phyloP scores from a whole-genome alignment of 495 filamentous ascomycete species.

The Evernia prunastri region DNA sequence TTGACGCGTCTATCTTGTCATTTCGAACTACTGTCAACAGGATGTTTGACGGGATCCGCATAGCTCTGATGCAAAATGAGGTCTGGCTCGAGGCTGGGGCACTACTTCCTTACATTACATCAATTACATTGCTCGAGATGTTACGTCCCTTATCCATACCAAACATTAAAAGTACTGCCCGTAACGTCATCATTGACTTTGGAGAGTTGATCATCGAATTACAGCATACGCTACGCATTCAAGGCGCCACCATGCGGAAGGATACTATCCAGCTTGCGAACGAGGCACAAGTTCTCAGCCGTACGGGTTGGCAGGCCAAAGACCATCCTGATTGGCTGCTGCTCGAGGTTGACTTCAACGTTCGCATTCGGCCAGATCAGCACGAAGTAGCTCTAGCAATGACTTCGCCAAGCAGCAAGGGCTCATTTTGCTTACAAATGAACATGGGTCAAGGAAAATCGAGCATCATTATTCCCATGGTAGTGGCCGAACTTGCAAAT shows the following conservation, averaged over 20 bases:
- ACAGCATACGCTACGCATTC: constrained; percentile 18
- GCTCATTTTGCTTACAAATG: constrained; percentile 57
- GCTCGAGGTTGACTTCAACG: constrained; percentile 56
- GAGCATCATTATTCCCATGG: constrained; percentile 61
- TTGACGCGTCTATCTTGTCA: constrained; percentile 20
- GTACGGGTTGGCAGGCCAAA: constrained; percentile 46
- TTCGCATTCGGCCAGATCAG: constrained; percentile 59
- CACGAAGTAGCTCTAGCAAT: constrained; percentile 51
- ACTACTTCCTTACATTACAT: constrained; percentile 49
- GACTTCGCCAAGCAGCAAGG: constrained; percentile 39
- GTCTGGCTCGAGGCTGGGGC: constrained; percentile 43
- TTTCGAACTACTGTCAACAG: constrained; percentile 18
- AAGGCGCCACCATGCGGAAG: constrained; percentile 22
- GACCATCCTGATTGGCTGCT: constrained; percentile 52
- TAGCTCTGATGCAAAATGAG: constrained; percentile 30
- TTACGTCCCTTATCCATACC: constrained; percentile 30
- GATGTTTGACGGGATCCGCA: constrained; percentile 24
- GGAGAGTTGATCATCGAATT: constrained; percentile 1
- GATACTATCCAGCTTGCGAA: constrained; percentile 39
- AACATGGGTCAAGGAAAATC: constrained; percentile 77
- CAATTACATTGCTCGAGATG: constrained; percentile 45
- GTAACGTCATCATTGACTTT: not conserved
- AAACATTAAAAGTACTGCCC: not conserved
- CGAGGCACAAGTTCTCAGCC: constrained; percentile 47
- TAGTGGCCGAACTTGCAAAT: constrained; percentile 51